Evolutionary conservation across 305 asterid genomes (phyloP), one percentile per base, ranked within the genome.

Genomic region (Fraxinus latifolia): DNA sequence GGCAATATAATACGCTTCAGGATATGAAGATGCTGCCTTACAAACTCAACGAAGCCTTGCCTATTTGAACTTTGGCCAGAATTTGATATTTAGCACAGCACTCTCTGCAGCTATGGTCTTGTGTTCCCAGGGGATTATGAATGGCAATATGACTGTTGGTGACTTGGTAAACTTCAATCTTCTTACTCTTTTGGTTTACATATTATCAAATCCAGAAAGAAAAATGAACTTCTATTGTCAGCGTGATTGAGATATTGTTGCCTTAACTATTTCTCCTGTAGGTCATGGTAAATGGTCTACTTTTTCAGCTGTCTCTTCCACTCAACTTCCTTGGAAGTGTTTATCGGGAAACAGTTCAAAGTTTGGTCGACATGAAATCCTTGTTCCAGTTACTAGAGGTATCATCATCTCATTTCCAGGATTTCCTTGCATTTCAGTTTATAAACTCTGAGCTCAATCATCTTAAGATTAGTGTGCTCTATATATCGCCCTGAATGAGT

Each of bases 331-430:
- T 94, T 76, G 98, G 99, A 76, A 89, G 98, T 82, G 99, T 96
- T 68, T 96, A 96, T 84, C 89, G 98, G 87, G 99, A 96, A 88
- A 94, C 99, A 11, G 25, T 94, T 83, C 98, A 96, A 85, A 90
- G 98, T 86, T 85, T 96, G 89, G 88, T 96, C 21, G 99, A 96
- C 89, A 90, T 96, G 98, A 96, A 92, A 86, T 89, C 99, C 90
- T 82, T 96, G 99, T 96, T 96, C 91, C 98, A 96, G 78, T 91
- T 96, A 82, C 97, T 96, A 75, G 99, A 96, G 99, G 99, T 94
- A 87, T 78, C 78, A 14, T 76, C 62, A 15, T 50, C 23, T 50
- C 62, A 50, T 50, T 50, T 50, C 60, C 60, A 50, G 47, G 68
- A 34, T 34, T 31, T 76, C 74, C 76, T 62, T 74, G 36, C 42